Conservation (phyloP, 805 yeast species). For the Ogataea ganodermae region DNA sequence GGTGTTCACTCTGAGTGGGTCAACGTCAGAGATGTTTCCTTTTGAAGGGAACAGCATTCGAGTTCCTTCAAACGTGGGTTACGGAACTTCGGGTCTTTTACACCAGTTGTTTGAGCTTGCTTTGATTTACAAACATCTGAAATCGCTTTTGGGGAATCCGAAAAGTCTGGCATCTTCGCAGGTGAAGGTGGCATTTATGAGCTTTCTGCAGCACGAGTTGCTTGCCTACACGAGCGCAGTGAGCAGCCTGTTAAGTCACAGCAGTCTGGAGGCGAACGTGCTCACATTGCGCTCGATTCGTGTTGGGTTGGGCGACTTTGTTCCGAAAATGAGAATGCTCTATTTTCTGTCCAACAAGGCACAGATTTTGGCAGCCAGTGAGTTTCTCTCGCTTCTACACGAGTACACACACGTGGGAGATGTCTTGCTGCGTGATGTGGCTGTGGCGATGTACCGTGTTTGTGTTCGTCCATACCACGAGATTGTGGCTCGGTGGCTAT, state of each 20-base stretch:
- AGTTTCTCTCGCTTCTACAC: conserved; percentile 55
- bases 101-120: conserved; percentile 70
- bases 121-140: conserved; percentile 56
- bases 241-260: conserved; percentile 36
- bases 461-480: conserved; percentile 62
- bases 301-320: conserved; percentile 49
- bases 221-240: conserved; percentile 38
- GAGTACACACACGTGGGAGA: conserved; percentile 67
- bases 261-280: conserved; percentile 32
- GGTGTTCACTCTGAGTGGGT: conserved; percentile 59
- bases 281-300: conserved; percentile 37
- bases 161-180: conserved; percentile 43
- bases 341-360: conserved; percentile 43
- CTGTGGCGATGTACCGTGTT: conserved; percentile 45
- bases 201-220: conserved; percentile 43
- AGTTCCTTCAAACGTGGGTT: conserved; percentile 56
- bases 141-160: conserved; percentile 31
- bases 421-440: conserved; percentile 42
- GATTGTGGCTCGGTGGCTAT: conserved; percentile 65
- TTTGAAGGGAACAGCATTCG: conserved; percentile 39
- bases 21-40: conserved; percentile 58
- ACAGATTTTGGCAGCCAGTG: conserved; percentile 42
- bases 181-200: conserved; percentile 61
- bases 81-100: conserved; percentile 57
- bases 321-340: conserved; percentile 59